These are phyloP conservation scores for Aureobasidium subglaciale DNA, from an alignment of 2,329 filamentous ascomycete genomes.

Conservation along the genomic window DNA sequence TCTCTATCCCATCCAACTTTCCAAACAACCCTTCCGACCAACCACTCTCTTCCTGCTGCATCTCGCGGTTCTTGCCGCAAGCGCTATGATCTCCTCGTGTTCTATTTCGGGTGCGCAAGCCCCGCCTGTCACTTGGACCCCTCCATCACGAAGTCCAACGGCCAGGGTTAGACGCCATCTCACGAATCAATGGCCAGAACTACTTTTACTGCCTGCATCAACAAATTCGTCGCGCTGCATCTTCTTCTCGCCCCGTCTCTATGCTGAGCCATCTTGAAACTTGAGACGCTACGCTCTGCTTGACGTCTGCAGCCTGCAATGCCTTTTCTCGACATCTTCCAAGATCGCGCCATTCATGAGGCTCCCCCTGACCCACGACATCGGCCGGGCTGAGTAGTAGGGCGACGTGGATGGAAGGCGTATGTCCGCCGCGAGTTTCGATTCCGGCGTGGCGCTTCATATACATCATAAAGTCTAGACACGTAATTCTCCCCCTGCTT, in stretches of 20 bases:
- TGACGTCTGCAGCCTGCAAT: background rate
- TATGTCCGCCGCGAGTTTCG: constrained; percentile 4
- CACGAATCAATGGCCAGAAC: constrained; percentile 11
- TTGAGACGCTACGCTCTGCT: constrained; percentile 6
- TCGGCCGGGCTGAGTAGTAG: background rate
- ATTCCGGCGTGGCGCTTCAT: constrained; percentile 4
- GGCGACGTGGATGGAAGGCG: background rate
- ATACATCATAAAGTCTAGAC: background rate
- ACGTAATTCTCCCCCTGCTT: constrained; percentile 12
- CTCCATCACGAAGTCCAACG: constrained; percentile 3
- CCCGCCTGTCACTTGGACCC: constrained; percentile 11
- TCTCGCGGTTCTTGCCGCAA: constrained; percentile 3
- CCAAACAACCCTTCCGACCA: constrained; percentile 1
- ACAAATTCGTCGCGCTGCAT: constrained; percentile 3
- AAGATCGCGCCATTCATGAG: background rate
- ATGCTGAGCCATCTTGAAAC: background rate
- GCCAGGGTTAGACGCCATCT: constrained; percentile 5
- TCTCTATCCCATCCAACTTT: constrained; percentile 3
- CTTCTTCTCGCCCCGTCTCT: constrained; percentile 3
- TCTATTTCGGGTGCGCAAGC: background rate
- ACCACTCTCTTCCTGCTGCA: background rate
- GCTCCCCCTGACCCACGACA: background rate
- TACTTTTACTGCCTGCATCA: constrained; percentile 1
- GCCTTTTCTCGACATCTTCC: background rate
- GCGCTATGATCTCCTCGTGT: constrained; percentile 7